A percentile compares a stretch with the other conserved stretches of the same genome.
phyloP scores from a whole-genome alignment of 148 eudicot genomes.

The Arbutus unedo region DNA sequence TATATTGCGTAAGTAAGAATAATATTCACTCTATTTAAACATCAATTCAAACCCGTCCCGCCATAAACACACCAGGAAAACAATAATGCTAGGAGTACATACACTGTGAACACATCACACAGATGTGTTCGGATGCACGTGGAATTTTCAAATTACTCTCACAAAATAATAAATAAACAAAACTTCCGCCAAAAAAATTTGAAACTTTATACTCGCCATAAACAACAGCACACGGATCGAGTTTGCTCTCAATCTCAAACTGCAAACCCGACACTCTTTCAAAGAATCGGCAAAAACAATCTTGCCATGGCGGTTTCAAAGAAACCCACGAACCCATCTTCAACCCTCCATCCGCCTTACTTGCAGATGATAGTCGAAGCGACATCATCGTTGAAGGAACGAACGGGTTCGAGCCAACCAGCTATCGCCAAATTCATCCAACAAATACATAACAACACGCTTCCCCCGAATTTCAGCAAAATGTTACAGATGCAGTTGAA shows the following conservation, averaged over 20 bases:
- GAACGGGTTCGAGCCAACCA: constrained; percentile 36
- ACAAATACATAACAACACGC: constrained; percentile 19
- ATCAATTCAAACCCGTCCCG: too few species aligned
- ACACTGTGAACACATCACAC: too few species aligned
- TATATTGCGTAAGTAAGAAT: too few species aligned
- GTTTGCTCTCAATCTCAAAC: neutral
- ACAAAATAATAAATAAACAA: too few species aligned
- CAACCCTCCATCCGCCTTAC: constrained; percentile 14
- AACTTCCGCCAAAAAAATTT: too few species aligned
- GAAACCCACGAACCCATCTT: neutral
- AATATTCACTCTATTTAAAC: too few species aligned
- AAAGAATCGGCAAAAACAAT: neutral
- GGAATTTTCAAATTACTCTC: too few species aligned
- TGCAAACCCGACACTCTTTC: neutral
- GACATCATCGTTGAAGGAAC: constrained; percentile 34
- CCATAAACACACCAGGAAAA: too few species aligned
- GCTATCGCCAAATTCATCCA: constrained; percentile 41
- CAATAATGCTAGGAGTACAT: too few species aligned
- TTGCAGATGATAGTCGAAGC: constrained; percentile 42
- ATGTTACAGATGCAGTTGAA: constrained; percentile 31
- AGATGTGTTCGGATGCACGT: too few species aligned
- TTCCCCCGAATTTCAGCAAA: constrained; percentile 37
- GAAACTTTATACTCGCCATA: too few species aligned
- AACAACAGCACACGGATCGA: neutral
- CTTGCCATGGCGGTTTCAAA: neutral